Base-by-base conservation (phyloP, 495 filamentous ascomycete genomes). In the Aspergillus heteromorphus region DNA sequence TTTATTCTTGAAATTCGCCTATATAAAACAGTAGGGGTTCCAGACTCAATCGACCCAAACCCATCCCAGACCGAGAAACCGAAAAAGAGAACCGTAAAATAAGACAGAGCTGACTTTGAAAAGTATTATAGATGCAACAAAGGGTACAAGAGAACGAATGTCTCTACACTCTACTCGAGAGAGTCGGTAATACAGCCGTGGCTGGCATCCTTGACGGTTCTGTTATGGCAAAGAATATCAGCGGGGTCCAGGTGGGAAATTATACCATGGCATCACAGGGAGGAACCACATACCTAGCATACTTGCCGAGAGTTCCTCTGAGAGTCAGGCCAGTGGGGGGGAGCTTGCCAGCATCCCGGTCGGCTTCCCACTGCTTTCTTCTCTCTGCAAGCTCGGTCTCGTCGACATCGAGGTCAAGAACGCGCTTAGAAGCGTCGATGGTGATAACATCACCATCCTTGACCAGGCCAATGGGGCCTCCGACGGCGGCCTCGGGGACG, bases 221-320 rank as follows among this genome's bases (percentile, higher is more conserved):
- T 55, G 19, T 27, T 16, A 5, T 27, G 7, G 7, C n/a, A 18
- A 54, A n/a, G 18, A 36, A 20, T 38, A n/a, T 55, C 42, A 55
- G 50, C 34, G 34, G 13, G 34, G n/a, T n/a, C 13, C 36, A 19
- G 6, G 45, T 20, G 5, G 14, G 36, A 42, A 51, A 41, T 17
- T 51, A n/a, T 14, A 51, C 38, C 14, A 43, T 17, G 6, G 23
- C 5, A 13, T 19, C 11, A 17, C 40, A 4, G 17, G 18, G 18
- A 34, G 40, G 2, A 8, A 45, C 13, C 14, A 53, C 51, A 8
- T 53, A 71, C 55, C 70, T 61, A 52, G 85, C 87, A 75, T 95
- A 96, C 76, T 96, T 96, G 6, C 86, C 88, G 64, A 96, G 65
- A 34, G 82, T 85, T n/a, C 91, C 91, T 20, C 93, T 79, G 68